Percentiles rank a stretch among this genome's conserved stretches.
phyloP scores from a whole-genome alignment of 805 yeast genomes.

The Saccharomycopsis guyanensis region DNA sequence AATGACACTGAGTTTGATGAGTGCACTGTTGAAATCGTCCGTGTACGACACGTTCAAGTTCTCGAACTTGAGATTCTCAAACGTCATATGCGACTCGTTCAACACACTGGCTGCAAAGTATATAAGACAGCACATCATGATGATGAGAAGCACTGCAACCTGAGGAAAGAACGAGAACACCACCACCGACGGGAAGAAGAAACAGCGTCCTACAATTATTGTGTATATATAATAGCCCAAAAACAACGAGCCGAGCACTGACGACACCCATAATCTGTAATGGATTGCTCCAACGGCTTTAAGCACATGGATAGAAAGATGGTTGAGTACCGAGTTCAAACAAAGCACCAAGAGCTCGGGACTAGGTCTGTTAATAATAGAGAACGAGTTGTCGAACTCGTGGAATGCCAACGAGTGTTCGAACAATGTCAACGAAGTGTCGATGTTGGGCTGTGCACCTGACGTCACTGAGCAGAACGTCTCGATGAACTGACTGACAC shows the following conservation, averaged over 20 bases:
- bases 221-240: constrained; percentile 39
- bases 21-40: constrained; percentile 62
- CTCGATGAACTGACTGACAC: constrained; percentile 58
- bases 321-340: constrained; percentile 50
- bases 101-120: constrained; percentile 50
- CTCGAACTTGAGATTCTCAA: constrained; percentile 25
- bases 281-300: constrained; percentile 46
- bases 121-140: constrained; percentile 43
- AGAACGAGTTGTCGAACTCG: constrained; percentile 39
- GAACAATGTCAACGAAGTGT: constrained; percentile 63
- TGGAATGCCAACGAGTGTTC: constrained; percentile 74
- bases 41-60: constrained; percentile 32
- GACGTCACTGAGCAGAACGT: constrained; percentile 52
- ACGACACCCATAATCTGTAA: constrained; percentile 56
- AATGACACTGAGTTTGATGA: constrained; percentile 51
- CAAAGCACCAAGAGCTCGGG: constrained; percentile 45
- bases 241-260: constrained; percentile 48
- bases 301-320: constrained; percentile 54
- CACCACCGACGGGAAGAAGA: constrained; percentile 47
- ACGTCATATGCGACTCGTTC: constrained; percentile 23
- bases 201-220: constrained; percentile 34
- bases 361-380: constrained; percentile 41
- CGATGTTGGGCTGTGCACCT: constrained; percentile 51
- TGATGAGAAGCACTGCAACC: constrained; percentile 42
- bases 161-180: constrained; percentile 63